Evolutionary conservation across 768 basidiomycete genomes (phyloP).

Genomic region (Auriscalpium microsporum): DNA sequence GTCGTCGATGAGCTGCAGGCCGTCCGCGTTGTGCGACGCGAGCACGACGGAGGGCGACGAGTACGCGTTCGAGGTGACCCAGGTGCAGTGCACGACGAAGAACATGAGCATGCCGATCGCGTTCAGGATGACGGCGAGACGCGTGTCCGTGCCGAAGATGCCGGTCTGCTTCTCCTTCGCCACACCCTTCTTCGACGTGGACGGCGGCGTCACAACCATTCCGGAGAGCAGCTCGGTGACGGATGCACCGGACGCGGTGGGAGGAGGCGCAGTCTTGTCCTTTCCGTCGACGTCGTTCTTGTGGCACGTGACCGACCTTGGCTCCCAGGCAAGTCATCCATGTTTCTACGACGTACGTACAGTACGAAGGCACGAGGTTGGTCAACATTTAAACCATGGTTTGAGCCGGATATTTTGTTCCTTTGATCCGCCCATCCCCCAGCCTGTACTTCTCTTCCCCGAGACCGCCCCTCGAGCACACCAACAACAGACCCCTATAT

Average conservation of each 20-base stretch:
- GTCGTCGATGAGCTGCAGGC: slow-evolving; percentile 95
- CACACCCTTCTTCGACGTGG: slow-evolving; percentile 24
- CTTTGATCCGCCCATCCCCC: no score
- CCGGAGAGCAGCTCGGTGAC: slow-evolving; percentile 11
- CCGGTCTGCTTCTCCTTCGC: slow-evolving; percentile 34
- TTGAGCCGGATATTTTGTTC: no score
- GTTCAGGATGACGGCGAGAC: slow-evolving; percentile 66
- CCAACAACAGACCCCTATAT: no score
- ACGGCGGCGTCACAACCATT: slow-evolving; percentile 7
- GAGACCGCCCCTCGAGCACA: no score
- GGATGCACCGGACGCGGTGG: slow-evolving; percentile 18
- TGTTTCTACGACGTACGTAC: no score
- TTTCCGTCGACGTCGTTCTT: no score
- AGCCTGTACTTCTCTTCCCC: no score
- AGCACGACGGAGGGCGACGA: slow-evolving; percentile 97
- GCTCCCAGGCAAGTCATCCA: no score
- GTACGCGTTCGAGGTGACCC: slow-evolving; percentile 90
- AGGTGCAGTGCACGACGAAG: slow-evolving; percentile 96
- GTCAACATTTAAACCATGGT: no score
- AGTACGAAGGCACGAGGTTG: no score
- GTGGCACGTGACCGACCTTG: no score
- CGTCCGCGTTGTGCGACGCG: slow-evolving; percentile 70
- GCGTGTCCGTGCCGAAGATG: slow-evolving; percentile 80
- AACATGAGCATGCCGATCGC: slow-evolving; percentile 70
- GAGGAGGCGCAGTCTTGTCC: slow-evolving; percentile 36